Conservation (phyloP, 306 rosid species). For the Fragaria iinumae region DNA sequence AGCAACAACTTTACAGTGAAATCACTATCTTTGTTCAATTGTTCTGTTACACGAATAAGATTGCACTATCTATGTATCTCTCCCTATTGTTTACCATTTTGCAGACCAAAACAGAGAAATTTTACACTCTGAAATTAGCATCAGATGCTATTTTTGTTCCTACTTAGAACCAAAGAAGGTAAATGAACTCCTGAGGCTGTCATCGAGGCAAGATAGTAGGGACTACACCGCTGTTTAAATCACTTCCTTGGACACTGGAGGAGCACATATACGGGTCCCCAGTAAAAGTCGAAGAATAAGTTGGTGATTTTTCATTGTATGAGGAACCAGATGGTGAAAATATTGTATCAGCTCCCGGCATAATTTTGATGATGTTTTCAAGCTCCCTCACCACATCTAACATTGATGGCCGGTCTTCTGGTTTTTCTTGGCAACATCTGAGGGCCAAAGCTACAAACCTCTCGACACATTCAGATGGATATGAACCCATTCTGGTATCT, state of each 20-base stretch:
- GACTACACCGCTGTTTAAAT: conserved; percentile 53
- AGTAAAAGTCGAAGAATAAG: conserved; percentile 23
- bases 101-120: neutral
- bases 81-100: neutral
- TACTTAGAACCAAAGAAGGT: neutral
- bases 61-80: neutral
- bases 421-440: conserved; percentile 60
- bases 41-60: neutral
- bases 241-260: conserved; percentile 46
- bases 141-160: neutral
- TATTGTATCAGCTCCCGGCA: conserved; percentile 47
- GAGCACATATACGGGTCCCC: conserved; percentile 37
- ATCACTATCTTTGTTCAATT: neutral
- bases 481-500: conserved; percentile 56
- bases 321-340: conserved; percentile 39
- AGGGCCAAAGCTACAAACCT: conserved; percentile 56
- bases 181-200: neutral
- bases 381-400: conserved; percentile 69
- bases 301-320: conserved; percentile 32
- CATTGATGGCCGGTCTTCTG: conserved; percentile 62
- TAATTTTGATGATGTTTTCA: conserved; percentile 47
- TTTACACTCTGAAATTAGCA: neutral
- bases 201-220: conserved; percentile 61
- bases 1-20: neutral
- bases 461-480: conserved; percentile 51